phyloP scores from a whole-genome alignment of 257 asterid genomes.

The Nicotiana undulata region DNA sequence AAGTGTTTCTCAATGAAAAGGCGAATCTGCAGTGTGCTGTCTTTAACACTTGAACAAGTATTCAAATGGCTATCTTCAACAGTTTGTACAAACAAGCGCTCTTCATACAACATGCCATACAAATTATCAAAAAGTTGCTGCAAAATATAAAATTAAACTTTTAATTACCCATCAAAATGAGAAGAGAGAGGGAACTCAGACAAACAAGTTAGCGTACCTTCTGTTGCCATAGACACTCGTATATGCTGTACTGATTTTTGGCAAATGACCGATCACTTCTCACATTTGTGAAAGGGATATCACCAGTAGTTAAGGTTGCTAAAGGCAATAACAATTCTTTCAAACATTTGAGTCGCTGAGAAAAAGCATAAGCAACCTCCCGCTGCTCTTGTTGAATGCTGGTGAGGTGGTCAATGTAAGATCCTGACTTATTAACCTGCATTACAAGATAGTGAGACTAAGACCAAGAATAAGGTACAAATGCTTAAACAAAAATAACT shows the following conservation, averaged over 20 bases:
- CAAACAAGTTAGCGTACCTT: slow-evolving; percentile 40
- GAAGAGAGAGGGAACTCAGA: not conserved
- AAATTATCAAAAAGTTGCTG: slow-evolving; percentile 81
- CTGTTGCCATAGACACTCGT: slow-evolving; percentile 83
- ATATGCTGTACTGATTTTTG: slow-evolving; percentile 42
- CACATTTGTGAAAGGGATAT: slow-evolving; percentile 15
- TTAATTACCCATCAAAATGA: not conserved
- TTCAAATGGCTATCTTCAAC: slow-evolving; percentile 50
- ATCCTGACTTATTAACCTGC: slow-evolving; percentile 62
- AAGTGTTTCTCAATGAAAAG: slow-evolving; percentile 37
- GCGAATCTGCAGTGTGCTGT: slow-evolving; percentile 35
- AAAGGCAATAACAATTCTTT: slow-evolving; percentile 57
- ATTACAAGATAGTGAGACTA: slow-evolving; percentile 1
- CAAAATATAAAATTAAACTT: slow-evolving; percentile 15
- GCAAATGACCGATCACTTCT: slow-evolving; percentile 15
- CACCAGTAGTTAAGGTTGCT: slow-evolving; percentile 43
- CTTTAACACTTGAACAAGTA: slow-evolving; percentile 52
- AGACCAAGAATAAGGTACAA: not conserved
- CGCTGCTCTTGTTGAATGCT: slow-evolving; percentile 96
- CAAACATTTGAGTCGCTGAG: slow-evolving; percentile 45
- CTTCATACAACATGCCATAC: slow-evolving; percentile 55
- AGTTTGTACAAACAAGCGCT: slow-evolving; percentile 45
- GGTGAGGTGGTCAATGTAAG: slow-evolving; percentile 68
- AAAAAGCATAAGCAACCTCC: slow-evolving; percentile 51
- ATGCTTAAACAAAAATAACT: not conserved